Percentiles rank a stretch among this genome's conserved stretches.
phyloP scores from a whole-genome alignment of 495 filamentous ascomycete genomes.

The Immersiella caudata region DNA sequence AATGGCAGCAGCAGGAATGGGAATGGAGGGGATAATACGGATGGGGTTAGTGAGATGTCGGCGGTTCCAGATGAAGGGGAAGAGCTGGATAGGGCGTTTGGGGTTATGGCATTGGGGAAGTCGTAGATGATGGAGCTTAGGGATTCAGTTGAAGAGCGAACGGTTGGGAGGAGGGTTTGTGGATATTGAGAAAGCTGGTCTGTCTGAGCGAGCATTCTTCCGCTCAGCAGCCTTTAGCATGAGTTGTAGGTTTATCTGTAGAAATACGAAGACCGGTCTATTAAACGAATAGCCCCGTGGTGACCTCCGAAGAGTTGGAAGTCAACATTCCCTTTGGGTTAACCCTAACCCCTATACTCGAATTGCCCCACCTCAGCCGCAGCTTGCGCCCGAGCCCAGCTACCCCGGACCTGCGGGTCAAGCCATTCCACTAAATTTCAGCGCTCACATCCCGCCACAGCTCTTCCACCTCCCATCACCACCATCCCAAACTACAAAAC shows the following conservation, averaged over 20 bases:
- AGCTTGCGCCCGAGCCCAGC: not conserved
- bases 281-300: no score
- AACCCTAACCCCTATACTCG: slow-evolving; percentile 10
- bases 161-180: not conserved
- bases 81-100: slow-evolving; percentile 89
- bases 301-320: no score
- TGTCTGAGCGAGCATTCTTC: no score
- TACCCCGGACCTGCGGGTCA: not conserved
- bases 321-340: no score
- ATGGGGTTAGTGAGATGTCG: slow-evolving; percentile 48
- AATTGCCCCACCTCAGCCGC: slow-evolving; percentile 12
- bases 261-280: no score
- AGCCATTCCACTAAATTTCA: slow-evolving; percentile 13
- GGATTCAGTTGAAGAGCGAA: not conserved
- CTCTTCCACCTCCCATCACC: not conserved
- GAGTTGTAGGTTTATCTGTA: no score
- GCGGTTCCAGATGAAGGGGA: slow-evolving; percentile 63
- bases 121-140: not conserved
- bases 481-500: not conserved
- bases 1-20: slow-evolving; percentile 10
- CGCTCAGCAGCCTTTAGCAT: no score
- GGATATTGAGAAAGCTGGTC: not conserved
- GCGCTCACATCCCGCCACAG: not conserved
- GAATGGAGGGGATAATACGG: slow-evolving; percentile 26
- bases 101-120: slow-evolving; percentile 55